A percentile compares a stretch with the other conserved stretches of the same genome.
These are phyloP conservation scores for Boletus sensibilis DNA, from an alignment of 768 basidiomycete genomes.

Conservation along the genomic window DNA sequence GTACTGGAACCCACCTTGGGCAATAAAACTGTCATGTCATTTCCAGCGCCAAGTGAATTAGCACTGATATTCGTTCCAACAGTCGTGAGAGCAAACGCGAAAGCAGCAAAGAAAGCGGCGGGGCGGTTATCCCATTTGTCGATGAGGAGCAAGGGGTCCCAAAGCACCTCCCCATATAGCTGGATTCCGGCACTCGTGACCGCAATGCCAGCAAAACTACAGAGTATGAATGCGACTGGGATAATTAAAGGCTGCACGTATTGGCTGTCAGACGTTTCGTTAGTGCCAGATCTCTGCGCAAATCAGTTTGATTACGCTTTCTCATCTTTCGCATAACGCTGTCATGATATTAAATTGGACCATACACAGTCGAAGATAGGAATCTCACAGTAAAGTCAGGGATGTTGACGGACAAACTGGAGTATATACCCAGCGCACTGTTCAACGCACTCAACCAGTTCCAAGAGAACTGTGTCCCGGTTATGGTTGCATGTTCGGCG, in stretches of 20 bases:
- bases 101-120: slow-evolving; percentile 79
- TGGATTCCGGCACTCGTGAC: slow-evolving; percentile 73
- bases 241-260: slow-evolving; percentile 75
- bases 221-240: slow-evolving; percentile 72
- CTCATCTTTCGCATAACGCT: slow-evolving; percentile 73
- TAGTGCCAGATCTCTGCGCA: not conserved
- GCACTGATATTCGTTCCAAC: slow-evolving; percentile 52
- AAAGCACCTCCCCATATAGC: slow-evolving; percentile 44
- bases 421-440: slow-evolving; percentile 71
- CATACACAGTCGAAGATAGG: not conserved
- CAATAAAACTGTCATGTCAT: slow-evolving; percentile 79
- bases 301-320: slow-evolving; percentile 21
- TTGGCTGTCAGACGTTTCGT: slow-evolving; percentile 44
- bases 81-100: slow-evolving; percentile 53
- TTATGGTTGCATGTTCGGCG: slow-evolving; percentile 41
- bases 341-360: slow-evolving; percentile 3
- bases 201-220: slow-evolving; percentile 77
- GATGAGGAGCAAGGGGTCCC: slow-evolving; percentile 75
- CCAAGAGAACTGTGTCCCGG: slow-evolving; percentile 63
- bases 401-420: slow-evolving; percentile 75
- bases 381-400: slow-evolving; percentile 71
- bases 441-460: slow-evolving; percentile 79
- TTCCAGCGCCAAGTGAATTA: slow-evolving; percentile 69
- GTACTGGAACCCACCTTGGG: slow-evolving; percentile 50
- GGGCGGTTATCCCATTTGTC: slow-evolving; percentile 83